phyloP scores from a whole-genome alignment of 2,329 filamentous ascomycete species.

The Xylaria polymorpha region DNA sequence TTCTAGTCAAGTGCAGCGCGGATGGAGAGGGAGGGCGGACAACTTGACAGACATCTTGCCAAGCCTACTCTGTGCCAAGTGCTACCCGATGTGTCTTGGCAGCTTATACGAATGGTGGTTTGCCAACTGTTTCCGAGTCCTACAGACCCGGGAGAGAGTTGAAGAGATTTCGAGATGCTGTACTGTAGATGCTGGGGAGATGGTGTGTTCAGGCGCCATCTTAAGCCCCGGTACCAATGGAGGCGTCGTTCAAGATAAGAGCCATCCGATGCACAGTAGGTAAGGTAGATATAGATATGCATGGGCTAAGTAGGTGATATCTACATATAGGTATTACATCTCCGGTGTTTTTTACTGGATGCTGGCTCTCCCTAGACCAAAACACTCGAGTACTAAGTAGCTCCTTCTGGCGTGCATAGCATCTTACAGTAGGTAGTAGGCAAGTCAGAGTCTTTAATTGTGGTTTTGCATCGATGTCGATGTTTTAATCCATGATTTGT shows the following conservation, averaged over 20 bases:
- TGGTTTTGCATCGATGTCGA: neutral
- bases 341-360: too few relatives aligned
- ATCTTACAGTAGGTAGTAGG: neutral
- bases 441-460: neutral
- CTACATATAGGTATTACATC: too few relatives aligned
- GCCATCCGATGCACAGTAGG: too few relatives aligned
- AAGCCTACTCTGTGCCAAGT: slow-evolving; percentile 16
- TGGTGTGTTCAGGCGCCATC: neutral
- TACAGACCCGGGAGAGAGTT: neutral
- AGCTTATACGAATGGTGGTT: neutral
- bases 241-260: too few relatives aligned
- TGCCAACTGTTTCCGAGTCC: slow-evolving; percentile 9
- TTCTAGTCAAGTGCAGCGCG: neutral
- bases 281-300: neutral
- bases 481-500: neutral
- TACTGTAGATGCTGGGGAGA: too few relatives aligned
- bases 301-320: neutral
- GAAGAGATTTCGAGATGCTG: neutral
- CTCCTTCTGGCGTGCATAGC: neutral
- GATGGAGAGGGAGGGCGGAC: neutral
- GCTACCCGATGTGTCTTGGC: slow-evolving; percentile 11
- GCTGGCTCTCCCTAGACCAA: too few relatives aligned
- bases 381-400: neutral
- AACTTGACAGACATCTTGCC: neutral
- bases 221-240: too few relatives aligned